Evolutionary conservation across 2,329 filamentous ascomycete species (phyloP), one percentile per base, ranked within the genome.

Genomic region (Botrytis sinoallii): DNA sequence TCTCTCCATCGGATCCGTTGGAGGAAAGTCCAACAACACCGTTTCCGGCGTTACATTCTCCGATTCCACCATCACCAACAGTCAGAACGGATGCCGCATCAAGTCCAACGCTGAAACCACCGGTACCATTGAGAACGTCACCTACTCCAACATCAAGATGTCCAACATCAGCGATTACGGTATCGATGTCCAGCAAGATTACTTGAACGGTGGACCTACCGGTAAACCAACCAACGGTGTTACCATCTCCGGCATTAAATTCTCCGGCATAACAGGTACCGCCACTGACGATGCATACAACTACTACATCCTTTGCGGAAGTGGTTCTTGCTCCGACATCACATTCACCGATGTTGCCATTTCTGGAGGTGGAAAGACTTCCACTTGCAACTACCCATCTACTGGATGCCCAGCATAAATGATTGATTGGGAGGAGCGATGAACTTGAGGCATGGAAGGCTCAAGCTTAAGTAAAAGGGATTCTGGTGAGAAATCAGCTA

Each of bases 151-250:
- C 75, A 89, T 90, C 79, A 84, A 82, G 2, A 81, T 89, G 3
- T 83, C 81, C 52, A 80, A 81, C 65, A 88, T 89, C 78, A 79
- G 84, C 55, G 70, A 76, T n/a, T 79, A 79, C 40, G 86, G 79
- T 55, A 85, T 90, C 42, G 77, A 89, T 68, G 85, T 90, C 73
- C 83, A 89, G 80, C 88, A 90, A 82, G 87, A 89, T 79, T 87
- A 88, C 64, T 70, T 77, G 74, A 79, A 79, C 63, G 77, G 77
- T 9, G 75, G 74, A 20, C 71, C 78, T 22, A 79, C 77, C 1
- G 78, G 77, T 6, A 73, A 65, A 0, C 76, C 78, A n/a, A 78
- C 78, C 0, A 75, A 75, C 10, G 75, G 86, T 35, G 85, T 88
- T 22, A 86, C 85, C 14, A 87, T 88, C 79, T 87, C 86, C 8